phyloP scores from a whole-genome alignment of 352 stramenopile species.

The Phytophthora fragariae region DNA sequence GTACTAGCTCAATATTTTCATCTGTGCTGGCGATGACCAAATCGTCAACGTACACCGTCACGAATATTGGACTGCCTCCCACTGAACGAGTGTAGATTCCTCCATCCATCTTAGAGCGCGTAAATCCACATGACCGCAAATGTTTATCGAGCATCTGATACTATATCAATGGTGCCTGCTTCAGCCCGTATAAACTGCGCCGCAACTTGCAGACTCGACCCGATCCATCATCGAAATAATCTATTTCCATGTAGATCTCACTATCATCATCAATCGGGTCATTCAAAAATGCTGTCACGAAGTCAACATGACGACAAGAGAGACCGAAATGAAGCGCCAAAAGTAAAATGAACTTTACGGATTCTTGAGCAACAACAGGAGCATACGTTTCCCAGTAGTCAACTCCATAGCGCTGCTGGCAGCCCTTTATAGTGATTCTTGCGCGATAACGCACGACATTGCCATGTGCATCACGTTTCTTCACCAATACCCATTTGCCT shows the following conservation, averaged over 20 bases:
- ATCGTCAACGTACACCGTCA: slow-evolving; percentile 18
- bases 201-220: too few species aligned
- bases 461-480: background rate
- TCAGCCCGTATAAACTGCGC: too few species aligned
- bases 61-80: slow-evolving; percentile 7
- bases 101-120: slow-evolving; percentile 9
- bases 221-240: slow-evolving; percentile 11
- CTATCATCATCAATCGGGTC: slow-evolving; percentile 3
- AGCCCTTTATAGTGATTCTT: slow-evolving; percentile 5
- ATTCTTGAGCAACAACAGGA: background rate
- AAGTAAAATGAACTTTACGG: background rate
- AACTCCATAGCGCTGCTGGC: slow-evolving; percentile 1
- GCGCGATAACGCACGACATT: background rate
- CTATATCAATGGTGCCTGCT: slow-evolving; percentile 2
- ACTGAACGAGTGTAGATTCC: slow-evolving; percentile 10
- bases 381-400: slow-evolving; percentile 22
- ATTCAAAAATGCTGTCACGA: background rate
- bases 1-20: slow-evolving; percentile 12
- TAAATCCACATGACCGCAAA: background rate
- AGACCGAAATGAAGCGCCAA: slow-evolving; percentile 7
- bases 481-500: slow-evolving; percentile 7
- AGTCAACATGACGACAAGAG: background rate
- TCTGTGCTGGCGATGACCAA: slow-evolving; percentile 2
- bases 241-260: slow-evolving; percentile 17
- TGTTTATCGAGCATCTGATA: slow-evolving; percentile 12